Percentiles rank a stretch among this genome's conserved stretches.
Evolutionary conservation across 768 basidiomycete genomes (phyloP).

Genomic region (Cystofilobasidium ferigula): DNA sequence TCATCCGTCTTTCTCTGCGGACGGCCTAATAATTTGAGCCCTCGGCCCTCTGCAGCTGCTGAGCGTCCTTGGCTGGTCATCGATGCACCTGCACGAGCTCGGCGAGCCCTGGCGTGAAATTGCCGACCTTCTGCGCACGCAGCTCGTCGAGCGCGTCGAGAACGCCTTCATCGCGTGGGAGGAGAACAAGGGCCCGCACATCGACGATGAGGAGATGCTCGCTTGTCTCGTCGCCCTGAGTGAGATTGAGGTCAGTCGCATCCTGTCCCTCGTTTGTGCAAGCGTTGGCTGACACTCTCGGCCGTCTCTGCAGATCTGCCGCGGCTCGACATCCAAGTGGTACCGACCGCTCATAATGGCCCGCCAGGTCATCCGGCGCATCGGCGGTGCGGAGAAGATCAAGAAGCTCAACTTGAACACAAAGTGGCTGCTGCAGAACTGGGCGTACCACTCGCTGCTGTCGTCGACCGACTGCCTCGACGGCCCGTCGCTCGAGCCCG

Average conservation of each 20-base stretch:
- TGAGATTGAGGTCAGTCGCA: conserved; percentile 23
- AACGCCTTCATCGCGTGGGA: conserved; percentile 5
- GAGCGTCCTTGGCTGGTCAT: conserved; percentile 23
- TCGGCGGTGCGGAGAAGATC: conserved; percentile 16
- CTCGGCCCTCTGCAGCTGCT: conserved; percentile 4
- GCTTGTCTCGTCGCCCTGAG: conserved; percentile 19
- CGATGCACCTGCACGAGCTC: conserved; percentile 23
- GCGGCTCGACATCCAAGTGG: conserved; percentile 24
- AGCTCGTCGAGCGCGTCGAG: not conserved
- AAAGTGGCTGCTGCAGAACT: conserved; percentile 18
- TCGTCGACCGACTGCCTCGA: conserved; percentile 15
- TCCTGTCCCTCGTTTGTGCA: not conserved
- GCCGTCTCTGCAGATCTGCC: conserved; percentile 19
- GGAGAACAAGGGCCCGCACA: not conserved
- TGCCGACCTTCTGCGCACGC: conserved; percentile 1
- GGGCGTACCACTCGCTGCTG: conserved; percentile 23
- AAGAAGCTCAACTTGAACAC: not conserved
- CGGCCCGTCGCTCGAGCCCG: conserved; percentile 23
- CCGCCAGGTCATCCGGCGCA: conserved; percentile 11
- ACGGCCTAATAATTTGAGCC: too few relatives aligned
- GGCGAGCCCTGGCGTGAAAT: conserved; percentile 23
- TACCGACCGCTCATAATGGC: conserved; percentile 13
- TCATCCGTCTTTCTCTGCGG: not conserved
- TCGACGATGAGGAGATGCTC: conserved; percentile 16
- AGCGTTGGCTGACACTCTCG: not conserved